These are phyloP conservation scores for Jamesozyma lodderae DNA, from an alignment of 805 yeast genomes.

Conservation along the genomic window DNA sequence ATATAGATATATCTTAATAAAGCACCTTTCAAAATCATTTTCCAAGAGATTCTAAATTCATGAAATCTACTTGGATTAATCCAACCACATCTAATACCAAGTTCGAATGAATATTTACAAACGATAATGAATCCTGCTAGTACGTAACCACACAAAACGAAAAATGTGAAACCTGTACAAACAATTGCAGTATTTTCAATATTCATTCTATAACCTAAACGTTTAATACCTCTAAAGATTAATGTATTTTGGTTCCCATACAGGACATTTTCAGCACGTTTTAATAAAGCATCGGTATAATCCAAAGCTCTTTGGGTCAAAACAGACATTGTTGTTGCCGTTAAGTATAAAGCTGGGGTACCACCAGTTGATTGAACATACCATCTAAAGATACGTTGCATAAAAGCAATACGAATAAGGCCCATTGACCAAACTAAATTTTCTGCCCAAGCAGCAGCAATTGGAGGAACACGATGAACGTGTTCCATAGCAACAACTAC, in stretches of 20 bases:
- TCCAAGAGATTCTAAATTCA: slow-evolving; percentile 49
- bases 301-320: slow-evolving; percentile 50
- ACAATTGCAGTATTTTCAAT: slow-evolving; percentile 81
- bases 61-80: slow-evolving; percentile 39
- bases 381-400: slow-evolving; percentile 84
- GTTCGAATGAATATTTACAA: slow-evolving; percentile 42
- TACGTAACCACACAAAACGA: slow-evolving; percentile 66
- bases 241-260: slow-evolving; percentile 48
- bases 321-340: slow-evolving; percentile 53
- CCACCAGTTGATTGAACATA: slow-evolving; percentile 87
- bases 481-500: slow-evolving; percentile 78
- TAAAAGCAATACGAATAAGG: slow-evolving; percentile 61
- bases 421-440: slow-evolving; percentile 96
- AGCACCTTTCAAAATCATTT: slow-evolving; percentile 62
- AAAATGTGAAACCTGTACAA: slow-evolving; percentile 80
- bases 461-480: slow-evolving; percentile 82
- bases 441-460: slow-evolving; percentile 87
- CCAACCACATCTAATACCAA: slow-evolving; percentile 41
- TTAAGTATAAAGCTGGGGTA: slow-evolving; percentile 57
- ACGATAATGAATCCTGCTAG: slow-evolving; percentile 52
- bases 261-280: slow-evolving; percentile 33
- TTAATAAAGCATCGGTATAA: slow-evolving; percentile 19
- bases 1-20: slow-evolving; percentile 69
- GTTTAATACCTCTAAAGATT: slow-evolving; percentile 75
- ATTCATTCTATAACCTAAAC: slow-evolving; percentile 64